Conservation (phyloP, 2,329 filamentous ascomycete genomes). For the Gnomoniopsis smithogilvyi region DNA sequence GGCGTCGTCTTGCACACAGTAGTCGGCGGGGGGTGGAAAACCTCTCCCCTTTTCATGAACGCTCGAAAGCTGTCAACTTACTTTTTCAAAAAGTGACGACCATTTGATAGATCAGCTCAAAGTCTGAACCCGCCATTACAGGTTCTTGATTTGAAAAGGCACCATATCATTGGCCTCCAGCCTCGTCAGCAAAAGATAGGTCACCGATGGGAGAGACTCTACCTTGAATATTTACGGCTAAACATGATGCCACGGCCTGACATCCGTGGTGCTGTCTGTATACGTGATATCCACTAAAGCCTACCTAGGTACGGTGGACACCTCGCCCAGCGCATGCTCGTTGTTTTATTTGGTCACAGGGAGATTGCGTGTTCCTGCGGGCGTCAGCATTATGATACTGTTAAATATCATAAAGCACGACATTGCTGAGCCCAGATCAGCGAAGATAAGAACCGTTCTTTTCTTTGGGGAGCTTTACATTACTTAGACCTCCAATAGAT, state of each 20-base stretch:
- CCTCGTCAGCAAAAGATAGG: neutral
- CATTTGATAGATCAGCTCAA: neutral
- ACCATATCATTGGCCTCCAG: neutral
- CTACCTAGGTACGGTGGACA: no score
- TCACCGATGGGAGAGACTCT: neutral
- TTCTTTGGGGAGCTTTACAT: neutral
- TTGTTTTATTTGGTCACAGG: neutral
- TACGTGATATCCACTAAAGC: neutral
- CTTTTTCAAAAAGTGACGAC: no score
- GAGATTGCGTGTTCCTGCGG: neutral
- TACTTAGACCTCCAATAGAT: no score
- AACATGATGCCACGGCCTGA: neutral
- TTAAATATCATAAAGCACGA: no score
- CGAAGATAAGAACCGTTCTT: no score
- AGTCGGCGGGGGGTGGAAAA: neutral
- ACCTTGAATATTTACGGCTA: neutral
- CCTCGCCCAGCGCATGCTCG: neutral
- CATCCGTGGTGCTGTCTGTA: neutral
- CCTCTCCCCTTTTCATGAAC: no score
- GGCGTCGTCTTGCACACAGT: neutral
- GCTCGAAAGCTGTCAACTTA: no score
- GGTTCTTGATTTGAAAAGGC: neutral
- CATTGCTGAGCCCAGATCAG: neutral
- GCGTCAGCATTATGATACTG: no score
- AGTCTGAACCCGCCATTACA: neutral